These are phyloP conservation scores for Parathielavia appendiculata DNA, from an alignment of 495 filamentous ascomycete genomes.

Conservation along the genomic window DNA sequence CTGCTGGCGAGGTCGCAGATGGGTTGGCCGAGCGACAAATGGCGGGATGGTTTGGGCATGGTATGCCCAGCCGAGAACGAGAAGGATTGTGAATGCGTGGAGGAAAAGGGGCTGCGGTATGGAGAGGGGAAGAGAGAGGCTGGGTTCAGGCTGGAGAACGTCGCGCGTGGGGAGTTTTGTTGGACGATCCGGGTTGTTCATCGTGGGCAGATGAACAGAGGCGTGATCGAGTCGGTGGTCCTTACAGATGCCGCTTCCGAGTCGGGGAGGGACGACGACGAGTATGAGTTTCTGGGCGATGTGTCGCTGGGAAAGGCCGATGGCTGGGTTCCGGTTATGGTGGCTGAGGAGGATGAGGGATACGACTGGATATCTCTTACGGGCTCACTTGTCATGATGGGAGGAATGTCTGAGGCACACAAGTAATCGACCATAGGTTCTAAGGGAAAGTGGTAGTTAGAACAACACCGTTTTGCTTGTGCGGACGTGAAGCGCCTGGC, in stretches of 20 bases:
- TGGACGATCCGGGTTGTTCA: neutral
- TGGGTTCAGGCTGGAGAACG: neutral
- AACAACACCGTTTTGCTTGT: no score
- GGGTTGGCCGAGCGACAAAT: neutral
- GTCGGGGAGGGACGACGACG: neutral
- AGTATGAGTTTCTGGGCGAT: neutral
- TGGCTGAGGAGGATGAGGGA: constrained; percentile 7
- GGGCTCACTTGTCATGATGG: constrained; percentile 11
- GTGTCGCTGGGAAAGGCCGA: neutral
- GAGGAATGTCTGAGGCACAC: neutral
- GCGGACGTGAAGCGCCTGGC: no score
- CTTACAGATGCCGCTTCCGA: neutral
- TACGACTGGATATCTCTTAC: constrained; percentile 16
- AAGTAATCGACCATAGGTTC: neutral
- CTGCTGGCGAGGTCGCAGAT: neutral
- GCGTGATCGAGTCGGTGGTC: neutral
- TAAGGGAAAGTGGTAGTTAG: neutral
- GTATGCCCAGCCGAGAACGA: neutral
- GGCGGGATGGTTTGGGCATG: neutral
- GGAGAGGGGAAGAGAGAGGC: neutral
- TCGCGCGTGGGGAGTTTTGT: neutral
- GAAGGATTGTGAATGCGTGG: neutral
- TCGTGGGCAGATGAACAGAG: neutral
- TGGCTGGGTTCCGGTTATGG: constrained; percentile 17
- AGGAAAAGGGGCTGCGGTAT: neutral